Conservation (phyloP, 768 basidiomycete genomes). For the Dacryopinax spathularia region DNA sequence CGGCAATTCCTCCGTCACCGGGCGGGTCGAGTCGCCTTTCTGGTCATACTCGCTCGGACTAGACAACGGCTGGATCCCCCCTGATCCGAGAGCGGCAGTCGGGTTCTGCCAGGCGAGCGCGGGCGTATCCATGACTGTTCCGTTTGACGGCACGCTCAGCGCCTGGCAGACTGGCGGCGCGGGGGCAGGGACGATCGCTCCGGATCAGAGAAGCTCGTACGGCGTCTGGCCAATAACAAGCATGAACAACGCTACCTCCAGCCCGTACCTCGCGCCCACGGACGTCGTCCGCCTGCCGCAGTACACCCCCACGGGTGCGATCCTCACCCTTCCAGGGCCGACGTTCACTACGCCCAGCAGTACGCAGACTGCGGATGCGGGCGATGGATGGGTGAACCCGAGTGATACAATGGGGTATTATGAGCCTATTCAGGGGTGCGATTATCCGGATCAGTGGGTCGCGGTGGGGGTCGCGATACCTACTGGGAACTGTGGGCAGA, state of each 20-base stretch:
- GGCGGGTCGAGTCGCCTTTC: slow-evolving; percentile 27
- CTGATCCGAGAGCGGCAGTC: slow-evolving; percentile 25
- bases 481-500: neutral
- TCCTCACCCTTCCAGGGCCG: slow-evolving; percentile 42
- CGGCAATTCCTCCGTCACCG: slow-evolving; percentile 40
- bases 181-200: slow-evolving; percentile 37
- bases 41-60: slow-evolving; percentile 33
- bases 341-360: slow-evolving; percentile 33
- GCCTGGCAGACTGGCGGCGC: slow-evolving; percentile 56
- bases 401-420: slow-evolving; percentile 39
- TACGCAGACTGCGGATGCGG: slow-evolving; percentile 29
- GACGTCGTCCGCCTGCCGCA: slow-evolving; percentile 32
- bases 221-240: slow-evolving; percentile 41
- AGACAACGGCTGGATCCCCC: slow-evolving; percentile 30
- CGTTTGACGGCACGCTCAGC: slow-evolving; percentile 41
- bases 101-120: slow-evolving; percentile 27
- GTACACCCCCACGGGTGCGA: slow-evolving; percentile 47
- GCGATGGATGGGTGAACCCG: slow-evolving; percentile 45
- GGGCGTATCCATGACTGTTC: slow-evolving; percentile 27
- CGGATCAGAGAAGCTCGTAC: slow-evolving; percentile 30
- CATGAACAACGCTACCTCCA: slow-evolving; percentile 17
- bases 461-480: slow-evolving; percentile 23
- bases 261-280: neutral
- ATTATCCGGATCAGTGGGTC: slow-evolving; percentile 51
- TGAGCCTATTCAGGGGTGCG: slow-evolving; percentile 47